These are phyloP conservation scores for Conticribra guillardii DNA, from an alignment of 108 stramenopile genomes.

Conservation along the genomic window DNA sequence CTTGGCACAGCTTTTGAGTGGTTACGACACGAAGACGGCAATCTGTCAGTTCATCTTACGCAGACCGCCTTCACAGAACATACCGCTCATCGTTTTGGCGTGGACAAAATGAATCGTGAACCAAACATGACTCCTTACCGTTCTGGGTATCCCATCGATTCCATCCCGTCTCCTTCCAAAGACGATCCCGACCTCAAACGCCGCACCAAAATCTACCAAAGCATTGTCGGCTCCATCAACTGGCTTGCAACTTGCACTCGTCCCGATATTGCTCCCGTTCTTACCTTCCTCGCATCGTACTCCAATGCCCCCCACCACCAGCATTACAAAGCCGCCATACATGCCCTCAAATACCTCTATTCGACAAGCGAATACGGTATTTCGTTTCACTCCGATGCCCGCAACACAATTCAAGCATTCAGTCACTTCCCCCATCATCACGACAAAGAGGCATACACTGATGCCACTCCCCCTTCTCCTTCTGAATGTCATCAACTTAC, in stretches of 20 bases:
- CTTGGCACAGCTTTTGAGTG: constrained; percentile 2
- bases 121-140: constrained; percentile 21
- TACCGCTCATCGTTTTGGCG: too few relatives aligned
- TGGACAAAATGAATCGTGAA: background rate
- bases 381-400: background rate
- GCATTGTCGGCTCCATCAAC: too few relatives aligned
- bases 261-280: constrained; percentile 7
- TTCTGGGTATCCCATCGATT: constrained; percentile 7
- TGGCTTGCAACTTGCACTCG: too few relatives aligned
- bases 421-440: too few relatives aligned
- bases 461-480: too few relatives aligned
- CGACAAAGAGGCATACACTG: too few relatives aligned
- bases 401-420: background rate
- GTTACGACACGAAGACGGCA: background rate
- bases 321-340: constrained; percentile 3
- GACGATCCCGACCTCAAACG: constrained; percentile 8
- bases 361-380: constrained; percentile 12
- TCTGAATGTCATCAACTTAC: too few relatives aligned
- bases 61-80: constrained; percentile 18
- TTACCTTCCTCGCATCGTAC: constrained; percentile 19
- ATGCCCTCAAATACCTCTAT: constrained; percentile 21
- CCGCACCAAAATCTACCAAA: background rate
- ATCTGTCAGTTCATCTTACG: constrained; percentile 11
- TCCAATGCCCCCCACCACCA: background rate
- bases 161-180: background rate